Evolutionary conservation across 2,329 filamentous ascomycete genomes (phyloP), one percentile per base, ranked within the genome.

Genomic region (Penicillium psychrosexuale): DNA sequence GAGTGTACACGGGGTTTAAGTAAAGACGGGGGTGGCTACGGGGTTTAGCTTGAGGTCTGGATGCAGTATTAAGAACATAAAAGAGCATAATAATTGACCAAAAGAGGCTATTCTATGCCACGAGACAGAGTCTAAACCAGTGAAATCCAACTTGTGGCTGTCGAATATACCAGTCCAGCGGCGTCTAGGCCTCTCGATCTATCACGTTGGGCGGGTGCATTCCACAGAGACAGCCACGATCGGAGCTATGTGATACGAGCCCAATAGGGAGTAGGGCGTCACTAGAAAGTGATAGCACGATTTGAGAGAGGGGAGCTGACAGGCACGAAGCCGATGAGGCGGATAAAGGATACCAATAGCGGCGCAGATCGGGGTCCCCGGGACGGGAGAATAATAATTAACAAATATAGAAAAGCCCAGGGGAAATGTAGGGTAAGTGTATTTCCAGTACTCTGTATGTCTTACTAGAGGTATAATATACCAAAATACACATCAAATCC

Each of bases 311-410:
- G 30, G 47, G 46, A 42, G 51, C 56, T 64, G 63, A 63, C 60
- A 60, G 61, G 55, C 61, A 64, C 61, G 60, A 52, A 58, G 56
- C 43, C 47, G 43, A 47, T 45, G 53, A 52, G 50, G 43, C 50
- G 46, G 46, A 56, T 62, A 56, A 50, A 38, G 51, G 45, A 39
- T 60, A 56, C 38, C 61, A 64, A 65, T 65, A 65, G 63, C 46
- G 63, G 54, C 56, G 63, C 55, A 56, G 63, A 65, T 65, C 63
- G 60, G 63, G 43, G 51, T 38, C 37, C 34, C 39, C 50, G 43
- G 34, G 42, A 46, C 56, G 56, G 31, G 53, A 57, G 53, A 47
- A 55, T 47, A 38, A 27, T 48, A 28, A 60, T 55, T 60, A 49
- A 57, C 51, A 61, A 62, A 56, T 56, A 43, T 47, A 55, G 52